Evolutionary conservation across 176 grass and related monocot genomes (phyloP), one percentile per base, ranked within the genome.

Genomic region (Pontederia paniculata): DNA sequence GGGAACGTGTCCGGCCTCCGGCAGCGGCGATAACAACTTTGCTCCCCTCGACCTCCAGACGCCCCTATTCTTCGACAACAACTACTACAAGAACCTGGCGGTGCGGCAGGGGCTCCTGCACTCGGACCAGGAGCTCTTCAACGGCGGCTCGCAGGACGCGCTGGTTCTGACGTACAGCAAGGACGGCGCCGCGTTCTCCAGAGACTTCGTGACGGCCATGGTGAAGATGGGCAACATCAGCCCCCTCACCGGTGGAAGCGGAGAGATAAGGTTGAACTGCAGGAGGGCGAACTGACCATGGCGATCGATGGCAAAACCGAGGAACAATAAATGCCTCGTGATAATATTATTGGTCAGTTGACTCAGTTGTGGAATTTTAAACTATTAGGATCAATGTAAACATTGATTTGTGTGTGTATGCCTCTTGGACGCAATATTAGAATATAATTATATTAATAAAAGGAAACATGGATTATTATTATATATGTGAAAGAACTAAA

Each of bases 61-160:
- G 9, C 76, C 73, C 10, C 1, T 8, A 4, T 21, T 0, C 12
- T 90, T 90, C 54, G 87, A 90, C 69, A 89, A 86, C 51, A 74
- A 51, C 0, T 96, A 80, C 79, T 96, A 79, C 76, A 67, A 53
- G 13, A 76, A 75, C 67, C 70, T 95, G 8, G 70, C 86, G 23
- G 23, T 60, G 46, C 69, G 70, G 25, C 68, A 64, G 13, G 90
- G 81, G 1, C 77, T 95, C 54, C 60, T 95, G 48, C 90, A 83
- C 75, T 95, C 90, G 0, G 90, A 95, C 54, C 90, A 95, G 76
- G 73, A 78, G 70, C 80, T 95, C 44, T 95, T 83, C 76, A 95
- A 81, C 73, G 79, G 82, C 71, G 78, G 78, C 0, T 42, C 76
- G 1, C 52, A 74, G 9, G 85, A 95, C 58, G 16, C 41, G 9